Base-by-base conservation (phyloP, 164 flowering plant genomes). In the Brasenia schreberi region DNA sequence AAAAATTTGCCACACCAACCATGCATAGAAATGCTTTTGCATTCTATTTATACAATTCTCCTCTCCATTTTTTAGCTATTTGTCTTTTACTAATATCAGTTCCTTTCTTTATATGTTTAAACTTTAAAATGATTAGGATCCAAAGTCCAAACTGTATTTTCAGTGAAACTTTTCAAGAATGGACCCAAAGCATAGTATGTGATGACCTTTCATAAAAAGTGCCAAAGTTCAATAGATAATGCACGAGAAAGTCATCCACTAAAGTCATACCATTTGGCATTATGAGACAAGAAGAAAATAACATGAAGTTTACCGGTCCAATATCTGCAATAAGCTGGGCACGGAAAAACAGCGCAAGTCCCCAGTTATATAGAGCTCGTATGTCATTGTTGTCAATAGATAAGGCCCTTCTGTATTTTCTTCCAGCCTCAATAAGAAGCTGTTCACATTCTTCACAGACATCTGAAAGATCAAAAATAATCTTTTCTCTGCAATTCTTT, bases 381-480 rank as follows among this genome's bases (percentile, higher is more conserved):
- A 80, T 76, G 77, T 93, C 98, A 81, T 77, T 80, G 61, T 83
- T 87, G 75, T 93, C 94, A 59, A 93, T 88, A 39, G 96, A 80
- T 68, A 90, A 76, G 52, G 94, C 97, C 76, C 79, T 65, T 70
- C 83, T 81, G 71, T 90, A 93, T 67, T 77, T 86, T 79, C 88
- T 84, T 65, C 98, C 98, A 5, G 98, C 98, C 74, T 86, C 80
- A 63, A 93, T 78, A 60, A 93, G 96, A 43, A 93, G 88, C 66
- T 83, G 82, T 83, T 93, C 98, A 77, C 98, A 90, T 74, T 93
- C 94, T 77, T 93, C 94, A 81, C 94, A 93, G 64, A 75, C 84
- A 76, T 81, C 74, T 71, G 84, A 74, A 66, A 93, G 97, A 74
- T 64, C 69, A 49, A 85, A 76, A 66, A 74, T 77, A 56, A 90